Percentiles rank a stretch among this genome's conserved stretches.
Conservation (phyloP, 169 alveolate species). For the Amoebophrya sp. region DNA sequence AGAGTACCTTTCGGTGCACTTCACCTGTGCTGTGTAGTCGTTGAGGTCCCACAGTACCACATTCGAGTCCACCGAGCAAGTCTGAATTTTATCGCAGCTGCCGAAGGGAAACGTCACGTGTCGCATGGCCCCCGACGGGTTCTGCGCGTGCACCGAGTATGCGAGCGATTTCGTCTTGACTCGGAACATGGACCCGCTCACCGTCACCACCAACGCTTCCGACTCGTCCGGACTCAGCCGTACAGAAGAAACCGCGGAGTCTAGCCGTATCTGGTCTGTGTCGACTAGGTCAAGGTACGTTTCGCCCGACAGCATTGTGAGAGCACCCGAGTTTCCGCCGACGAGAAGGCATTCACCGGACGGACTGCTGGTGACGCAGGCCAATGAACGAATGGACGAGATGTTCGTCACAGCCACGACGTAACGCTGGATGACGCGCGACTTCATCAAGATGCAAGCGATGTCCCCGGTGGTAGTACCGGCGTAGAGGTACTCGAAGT, state of each 20-base stretch:
- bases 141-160: background rate
- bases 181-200: background rate
- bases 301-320: background rate
- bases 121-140: background rate
- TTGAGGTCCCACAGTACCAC: background rate
- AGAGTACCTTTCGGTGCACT: background rate
- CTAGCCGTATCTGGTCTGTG: background rate
- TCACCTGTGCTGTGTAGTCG: background rate
- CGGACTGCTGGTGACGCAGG: background rate
- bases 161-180: background rate
- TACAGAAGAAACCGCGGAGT: background rate
- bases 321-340: background rate
- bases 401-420: background rate
- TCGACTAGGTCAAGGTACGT: background rate
- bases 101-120: background rate
- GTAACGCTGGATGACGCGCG: conserved; percentile 35
- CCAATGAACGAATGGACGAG: background rate
- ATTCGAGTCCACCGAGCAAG: background rate
- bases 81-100: background rate
- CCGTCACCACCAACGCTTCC: background rate
- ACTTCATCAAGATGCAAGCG: conserved; percentile 49
- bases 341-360: background rate
- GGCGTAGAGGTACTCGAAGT: conserved; percentile 49
- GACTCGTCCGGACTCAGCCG: background rate
- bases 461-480: conserved; percentile 70